phyloP scores from a whole-genome alignment of 352 stramenopile genomes.

The Pythium scleroteichum region DNA sequence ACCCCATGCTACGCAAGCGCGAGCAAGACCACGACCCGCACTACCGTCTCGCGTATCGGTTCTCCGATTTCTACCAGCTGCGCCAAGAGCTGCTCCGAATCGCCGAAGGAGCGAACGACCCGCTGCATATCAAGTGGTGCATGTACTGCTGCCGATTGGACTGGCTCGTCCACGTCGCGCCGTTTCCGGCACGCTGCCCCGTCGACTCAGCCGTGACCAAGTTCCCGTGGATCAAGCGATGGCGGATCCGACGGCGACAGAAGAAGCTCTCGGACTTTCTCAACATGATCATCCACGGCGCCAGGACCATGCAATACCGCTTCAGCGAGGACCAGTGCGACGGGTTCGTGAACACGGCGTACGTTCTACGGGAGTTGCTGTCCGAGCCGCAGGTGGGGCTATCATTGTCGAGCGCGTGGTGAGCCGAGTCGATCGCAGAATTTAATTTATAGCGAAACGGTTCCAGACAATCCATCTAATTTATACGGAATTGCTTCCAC shows the following conservation, averaged over 20 bases:
- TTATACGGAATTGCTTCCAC: no score
- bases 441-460: no score
- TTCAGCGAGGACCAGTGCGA: constrained; percentile 43
- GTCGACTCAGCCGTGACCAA: constrained; percentile 7
- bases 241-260: constrained; percentile 29
- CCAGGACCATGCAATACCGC: constrained; percentile 58
- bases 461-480: no score
- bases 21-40: constrained; percentile 26
- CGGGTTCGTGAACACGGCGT: constrained; percentile 47
- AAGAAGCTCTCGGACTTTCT: constrained; percentile 45
- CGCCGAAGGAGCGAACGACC: constrained; percentile 26
- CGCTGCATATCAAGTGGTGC: constrained; percentile 58
- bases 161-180: constrained; percentile 35
- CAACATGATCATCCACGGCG: constrained; percentile 40
- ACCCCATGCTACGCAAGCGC: constrained; percentile 26
- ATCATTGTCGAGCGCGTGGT: constrained; percentile 20
- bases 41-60: constrained; percentile 51
- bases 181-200: constrained; percentile 48
- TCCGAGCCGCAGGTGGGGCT: constrained; percentile 31
- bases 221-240: constrained; percentile 12
- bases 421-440: no score
- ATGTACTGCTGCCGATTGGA: constrained; percentile 49
- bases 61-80: constrained; percentile 52
- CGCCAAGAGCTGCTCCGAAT: constrained; percentile 37
- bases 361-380: constrained; percentile 57